Base-by-base conservation (phyloP, 2,329 filamentous ascomycete species). In the Septoria linicola region DNA sequence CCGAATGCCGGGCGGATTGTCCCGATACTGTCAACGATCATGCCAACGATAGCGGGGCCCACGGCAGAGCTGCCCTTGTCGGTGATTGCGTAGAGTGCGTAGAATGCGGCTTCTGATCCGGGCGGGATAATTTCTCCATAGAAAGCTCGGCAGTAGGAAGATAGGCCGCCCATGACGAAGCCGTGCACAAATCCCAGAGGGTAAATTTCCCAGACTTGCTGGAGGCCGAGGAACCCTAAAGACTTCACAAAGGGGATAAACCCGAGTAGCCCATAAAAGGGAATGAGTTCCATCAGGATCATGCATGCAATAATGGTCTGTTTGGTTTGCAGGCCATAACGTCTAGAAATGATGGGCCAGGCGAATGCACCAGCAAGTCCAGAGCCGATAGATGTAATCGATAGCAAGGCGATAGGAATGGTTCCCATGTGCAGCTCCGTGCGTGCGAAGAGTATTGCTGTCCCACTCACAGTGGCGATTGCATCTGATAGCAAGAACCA, bases 401-500 rank as follows among this genome's bases (percentile, higher is more conserved):
- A 95, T 60, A 97, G 90, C 64, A 95, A 76, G 1, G 89, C 92
- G 21, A 96, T 74, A 0, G 87, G 85, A 70, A 89, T 90, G 0
- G 90, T 87, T 58, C 84, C 80, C 89, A 97, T 96, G 60, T 88
- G 81, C 11, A 97, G 76, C 66, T 91, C 82, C 0, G 90, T 96
- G 70, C 95, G 95, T 17, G 90, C 92, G 66, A 95, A 96, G 8
- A 97, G 76, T 21, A 96, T 89, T 1, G 92, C 91, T 0, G 91
- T 96, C n/a, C 89, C 91, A 19, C 88, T 92, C 1, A 95, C 90
- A 0, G 92, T 96, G 2, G 92, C 92, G 54, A 96, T 88, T 19
- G 89, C 89, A 64, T 97, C 92, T 2, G 89, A 95, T 2, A 96
- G 79, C 11, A 96, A 78, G 65, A 97, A 96, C 92, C 92, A 97